These are phyloP conservation scores for Penstemon newberryi DNA, from an alignment of 257 asterid species.

Conservation along the genomic window DNA sequence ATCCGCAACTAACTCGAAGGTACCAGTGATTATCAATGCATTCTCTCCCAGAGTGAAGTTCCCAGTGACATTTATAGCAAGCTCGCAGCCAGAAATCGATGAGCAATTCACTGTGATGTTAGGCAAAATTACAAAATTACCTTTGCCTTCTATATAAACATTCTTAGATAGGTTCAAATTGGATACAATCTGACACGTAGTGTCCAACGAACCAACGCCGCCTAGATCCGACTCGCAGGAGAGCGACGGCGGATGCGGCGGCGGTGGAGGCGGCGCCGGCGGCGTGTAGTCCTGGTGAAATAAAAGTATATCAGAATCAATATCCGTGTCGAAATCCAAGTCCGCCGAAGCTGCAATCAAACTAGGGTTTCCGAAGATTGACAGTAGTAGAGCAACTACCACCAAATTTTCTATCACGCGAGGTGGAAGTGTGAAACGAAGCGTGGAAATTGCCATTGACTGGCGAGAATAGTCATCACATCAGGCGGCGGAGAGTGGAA, in stretches of 20 bases:
- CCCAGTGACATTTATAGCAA: slow-evolving; percentile 70
- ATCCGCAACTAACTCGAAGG: slow-evolving; percentile 61
- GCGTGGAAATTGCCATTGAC: slow-evolving; percentile 49
- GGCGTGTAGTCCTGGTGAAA: slow-evolving; percentile 96
- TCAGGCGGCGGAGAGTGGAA: slow-evolving; percentile 26
- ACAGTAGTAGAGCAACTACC: slow-evolving; percentile 29
- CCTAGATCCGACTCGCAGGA: slow-evolving; percentile 89
- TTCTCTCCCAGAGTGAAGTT: slow-evolving; percentile 66
- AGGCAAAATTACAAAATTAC: slow-evolving; percentile 73
- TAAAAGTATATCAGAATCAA: slow-evolving; percentile 52
- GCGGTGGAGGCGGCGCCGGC: slow-evolving; percentile 99
- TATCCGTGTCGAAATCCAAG: slow-evolving; percentile 34
- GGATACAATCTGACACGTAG: slow-evolving; percentile 77
- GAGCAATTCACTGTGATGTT: slow-evolving; percentile 67
- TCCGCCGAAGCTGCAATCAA: slow-evolving; percentile 34
- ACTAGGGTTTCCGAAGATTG: slow-evolving; percentile 45
- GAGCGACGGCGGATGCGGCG: slow-evolving; percentile 91
- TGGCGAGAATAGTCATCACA: slow-evolving; percentile 61
- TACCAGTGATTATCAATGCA: slow-evolving; percentile 57
- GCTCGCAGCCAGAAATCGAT: slow-evolving; percentile 74
- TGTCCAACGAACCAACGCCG: slow-evolving; percentile 86
- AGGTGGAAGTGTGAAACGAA: slow-evolving; percentile 28
- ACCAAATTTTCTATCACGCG: slow-evolving; percentile 29
- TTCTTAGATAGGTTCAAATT: slow-evolving; percentile 61
- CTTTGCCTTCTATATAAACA: slow-evolving; percentile 88